Evolutionary conservation across 805 yeast genomes (phyloP).

Genomic region (Cyberlindnera lachancei): DNA sequence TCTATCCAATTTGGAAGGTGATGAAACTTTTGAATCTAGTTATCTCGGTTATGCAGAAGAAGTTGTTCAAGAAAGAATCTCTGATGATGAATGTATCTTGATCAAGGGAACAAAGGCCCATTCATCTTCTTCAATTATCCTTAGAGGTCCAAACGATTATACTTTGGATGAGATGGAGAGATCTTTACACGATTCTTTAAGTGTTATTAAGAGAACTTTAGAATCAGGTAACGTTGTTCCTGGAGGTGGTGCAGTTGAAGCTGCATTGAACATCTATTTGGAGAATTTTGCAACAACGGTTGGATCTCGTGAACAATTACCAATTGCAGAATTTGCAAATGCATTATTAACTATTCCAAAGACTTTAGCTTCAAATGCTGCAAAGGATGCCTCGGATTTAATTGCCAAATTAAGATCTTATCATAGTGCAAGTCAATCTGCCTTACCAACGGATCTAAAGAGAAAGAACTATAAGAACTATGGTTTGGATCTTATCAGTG

Average conservation of each 20-base stretch:
- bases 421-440: slow-evolving; percentile 90
- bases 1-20: slow-evolving; percentile 87
- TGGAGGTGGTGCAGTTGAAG: slow-evolving; percentile 99
- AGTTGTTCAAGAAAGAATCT: slow-evolving; percentile 77
- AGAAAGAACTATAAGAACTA: slow-evolving; percentile 82
- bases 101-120: slow-evolving; percentile 90
- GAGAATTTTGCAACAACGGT: slow-evolving; percentile 97
- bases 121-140: slow-evolving; percentile 82
- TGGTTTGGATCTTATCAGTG: slow-evolving; percentile 87
- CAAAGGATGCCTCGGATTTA: slow-evolving; percentile 91
- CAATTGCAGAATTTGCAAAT: slow-evolving; percentile 94
- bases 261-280: slow-evolving; percentile 88
- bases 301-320: slow-evolving; percentile 95
- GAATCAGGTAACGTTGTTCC: slow-evolving; percentile 95
- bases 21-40: slow-evolving; percentile 75
- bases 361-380: slow-evolving; percentile 95
- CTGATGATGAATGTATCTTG: slow-evolving; percentile 95
- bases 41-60: slow-evolving; percentile 92
- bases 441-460: slow-evolving; percentile 75
- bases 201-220: slow-evolving; percentile 91
- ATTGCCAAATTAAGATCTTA: slow-evolving; percentile 93
- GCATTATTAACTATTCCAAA: slow-evolving; percentile 90
- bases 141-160: slow-evolving; percentile 94
- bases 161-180: slow-evolving; percentile 98
- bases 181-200: slow-evolving; percentile 87